A percentile compares a stretch with the other conserved stretches of the same genome.
Evolutionary conservation across 352 stramenopile genomes (phyloP).

Genomic region (Globisporangium alternatum): DNA sequence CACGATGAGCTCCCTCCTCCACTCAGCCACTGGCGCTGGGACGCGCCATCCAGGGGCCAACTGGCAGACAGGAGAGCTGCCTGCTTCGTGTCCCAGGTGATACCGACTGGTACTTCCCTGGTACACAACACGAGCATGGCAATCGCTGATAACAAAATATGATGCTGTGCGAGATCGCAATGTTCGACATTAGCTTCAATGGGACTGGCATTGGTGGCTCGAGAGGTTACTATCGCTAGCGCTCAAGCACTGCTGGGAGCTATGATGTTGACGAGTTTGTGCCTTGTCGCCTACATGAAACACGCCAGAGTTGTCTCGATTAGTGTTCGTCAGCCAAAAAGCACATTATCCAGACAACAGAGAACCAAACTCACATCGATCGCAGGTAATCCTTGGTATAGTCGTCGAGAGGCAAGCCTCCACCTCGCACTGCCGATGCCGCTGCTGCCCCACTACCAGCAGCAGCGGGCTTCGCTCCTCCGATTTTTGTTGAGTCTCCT

Average conservation of each 20-base stretch:
- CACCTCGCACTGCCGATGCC: conserved; percentile 32
- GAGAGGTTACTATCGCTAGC: no score
- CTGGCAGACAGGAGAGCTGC: no score
- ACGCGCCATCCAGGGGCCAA: no score
- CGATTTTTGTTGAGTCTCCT: neutral
- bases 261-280: conserved; percentile 5
- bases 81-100: no score
- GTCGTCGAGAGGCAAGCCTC: conserved; percentile 36
- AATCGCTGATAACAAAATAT: neutral
- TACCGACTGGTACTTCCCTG: no score
- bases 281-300: conserved; percentile 6
- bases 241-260: neutral
- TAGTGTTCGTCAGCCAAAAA: neutral
- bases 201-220: no score
- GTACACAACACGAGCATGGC: conserved; percentile 62
- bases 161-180: neutral
- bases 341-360: neutral
- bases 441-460: conserved; percentile 40
- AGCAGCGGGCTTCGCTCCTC: conserved; percentile 20
- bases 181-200: neutral
- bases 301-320: neutral
- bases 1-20: no score
- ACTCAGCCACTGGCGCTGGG: no score
- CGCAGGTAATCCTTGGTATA: conserved; percentile 59
- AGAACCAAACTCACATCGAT: conserved; percentile 28